These are phyloP conservation scores for Hyparrhenia diplandra DNA, from an alignment of 176 grass and related monocot species.

Conservation along the genomic window DNA sequence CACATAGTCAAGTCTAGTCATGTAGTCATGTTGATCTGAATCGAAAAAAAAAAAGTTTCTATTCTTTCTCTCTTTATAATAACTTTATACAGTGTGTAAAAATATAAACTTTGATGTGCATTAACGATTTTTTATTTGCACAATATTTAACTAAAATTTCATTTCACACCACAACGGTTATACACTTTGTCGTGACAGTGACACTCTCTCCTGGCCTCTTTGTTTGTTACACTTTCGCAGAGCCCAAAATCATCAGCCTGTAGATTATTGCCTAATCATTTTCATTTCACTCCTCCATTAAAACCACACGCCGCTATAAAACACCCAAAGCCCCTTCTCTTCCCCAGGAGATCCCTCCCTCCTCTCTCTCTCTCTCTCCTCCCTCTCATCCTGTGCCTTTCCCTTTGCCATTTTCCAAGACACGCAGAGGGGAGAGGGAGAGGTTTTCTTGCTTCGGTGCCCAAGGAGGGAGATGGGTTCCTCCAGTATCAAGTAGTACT, in stretches of 20 bases:
- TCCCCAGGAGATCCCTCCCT: conserved; percentile 20
- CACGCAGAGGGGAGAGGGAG: not conserved
- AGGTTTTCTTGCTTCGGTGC: not conserved
- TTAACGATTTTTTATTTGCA: not conserved
- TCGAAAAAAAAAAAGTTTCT: not conserved
- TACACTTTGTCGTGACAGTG: no score
- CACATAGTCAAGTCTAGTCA: no score
- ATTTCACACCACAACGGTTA: not conserved
- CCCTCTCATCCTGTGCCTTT: not conserved
- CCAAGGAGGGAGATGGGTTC: not conserved
- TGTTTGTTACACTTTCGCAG: not conserved
- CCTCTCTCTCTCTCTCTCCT: not conserved
- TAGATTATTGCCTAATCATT: conserved; percentile 39
- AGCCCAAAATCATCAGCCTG: no score
- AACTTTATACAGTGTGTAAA: not conserved
- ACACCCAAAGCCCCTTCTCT: conserved; percentile 29
- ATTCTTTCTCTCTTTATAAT: not conserved
- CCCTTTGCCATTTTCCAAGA: conserved; percentile 36
- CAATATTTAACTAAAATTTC: not conserved
- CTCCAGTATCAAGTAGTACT: not conserved
- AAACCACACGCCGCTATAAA: conserved; percentile 34
- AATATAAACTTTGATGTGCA: not conserved
- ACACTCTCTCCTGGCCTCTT: not conserved
- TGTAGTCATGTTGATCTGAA: no score
- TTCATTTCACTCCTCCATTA: not conserved